Conservation (phyloP, 345 rosid genomes). For the Gossypium stocksii region DNA sequence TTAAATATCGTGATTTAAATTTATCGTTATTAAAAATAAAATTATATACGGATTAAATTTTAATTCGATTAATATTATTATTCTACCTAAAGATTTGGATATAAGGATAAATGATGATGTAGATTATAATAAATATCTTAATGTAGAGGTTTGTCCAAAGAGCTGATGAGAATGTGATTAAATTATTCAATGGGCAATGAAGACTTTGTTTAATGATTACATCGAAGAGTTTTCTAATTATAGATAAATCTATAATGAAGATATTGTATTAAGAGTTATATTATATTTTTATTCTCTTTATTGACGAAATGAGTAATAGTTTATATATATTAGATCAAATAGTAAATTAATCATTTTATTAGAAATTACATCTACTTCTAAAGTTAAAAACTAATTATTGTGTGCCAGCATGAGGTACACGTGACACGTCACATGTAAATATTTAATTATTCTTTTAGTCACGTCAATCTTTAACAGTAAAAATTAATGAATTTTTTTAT, state of each 20-base stretch:
- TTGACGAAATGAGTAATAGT: fast-evolving
- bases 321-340: fast-evolving
- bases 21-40: too few species aligned
- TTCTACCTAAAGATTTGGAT: too few species aligned
- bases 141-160: not conserved
- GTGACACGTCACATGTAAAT: too few species aligned
- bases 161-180: not conserved
- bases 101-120: not conserved
- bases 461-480: too few species aligned
- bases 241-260: too few species aligned
- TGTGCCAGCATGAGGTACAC: too few species aligned
- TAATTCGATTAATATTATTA: not conserved
- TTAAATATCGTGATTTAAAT: not conserved
- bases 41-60: not conserved
- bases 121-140: not conserved
- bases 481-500: too few species aligned
- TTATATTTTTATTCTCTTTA: fast-evolving
- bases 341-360: too few species aligned
- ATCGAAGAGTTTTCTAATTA: not conserved
- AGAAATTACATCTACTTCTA: too few species aligned
- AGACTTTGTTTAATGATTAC: not conserved
- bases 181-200: not conserved
- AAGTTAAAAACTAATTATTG: too few species aligned
- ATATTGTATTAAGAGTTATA: too few species aligned
- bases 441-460: too few species aligned